Percentiles rank a stretch among this genome's conserved stretches.
Conservation (phyloP, 805 yeast species). For the Pichia gijzeniarum region DNA sequence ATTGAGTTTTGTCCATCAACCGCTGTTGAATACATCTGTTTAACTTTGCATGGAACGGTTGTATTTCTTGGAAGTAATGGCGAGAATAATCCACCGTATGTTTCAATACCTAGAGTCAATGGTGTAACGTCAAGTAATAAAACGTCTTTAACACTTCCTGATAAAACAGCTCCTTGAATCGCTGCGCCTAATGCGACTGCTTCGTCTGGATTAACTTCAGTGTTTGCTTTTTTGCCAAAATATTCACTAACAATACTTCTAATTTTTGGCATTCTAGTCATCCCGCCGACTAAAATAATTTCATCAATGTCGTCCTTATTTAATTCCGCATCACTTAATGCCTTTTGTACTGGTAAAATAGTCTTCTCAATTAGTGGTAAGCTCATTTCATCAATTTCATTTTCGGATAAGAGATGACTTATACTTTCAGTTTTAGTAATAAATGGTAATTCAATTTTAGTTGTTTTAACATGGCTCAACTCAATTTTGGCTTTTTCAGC, state of each 20-base stretch:
- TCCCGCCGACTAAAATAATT: slow-evolving; percentile 84
- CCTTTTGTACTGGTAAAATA: slow-evolving; percentile 71
- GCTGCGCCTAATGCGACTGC: slow-evolving; percentile 97
- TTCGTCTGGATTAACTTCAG: slow-evolving; percentile 92
- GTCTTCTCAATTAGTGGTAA: slow-evolving; percentile 62
- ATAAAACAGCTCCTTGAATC: slow-evolving; percentile 92
- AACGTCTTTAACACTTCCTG: slow-evolving; percentile 93
- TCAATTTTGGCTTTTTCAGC: slow-evolving; percentile 89
- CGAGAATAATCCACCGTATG: slow-evolving; percentile 94
- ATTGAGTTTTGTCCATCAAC: slow-evolving; percentile 93
- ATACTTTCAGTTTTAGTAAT: slow-evolving; percentile 49
- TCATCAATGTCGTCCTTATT: slow-evolving; percentile 63
- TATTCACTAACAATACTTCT: slow-evolving; percentile 66
- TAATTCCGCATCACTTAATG: slow-evolving; percentile 74
- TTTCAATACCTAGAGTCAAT: slow-evolving; percentile 87
- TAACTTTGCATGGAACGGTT: slow-evolving; percentile 88
- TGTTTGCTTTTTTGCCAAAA: slow-evolving; percentile 80
- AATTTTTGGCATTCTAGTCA: slow-evolving; percentile 91
- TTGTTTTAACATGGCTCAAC: slow-evolving; percentile 64
- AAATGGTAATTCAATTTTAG: slow-evolving; percentile 77
- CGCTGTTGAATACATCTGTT: slow-evolving; percentile 91
- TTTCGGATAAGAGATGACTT: slow-evolving; percentile 41
- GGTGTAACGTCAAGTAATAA: slow-evolving; percentile 85
- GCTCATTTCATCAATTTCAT: slow-evolving; percentile 43
- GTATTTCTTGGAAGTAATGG: slow-evolving; percentile 84